Base-by-base conservation (phyloP, 2,329 filamentous ascomycete species). In the Exutisphaerella laricina region DNA sequence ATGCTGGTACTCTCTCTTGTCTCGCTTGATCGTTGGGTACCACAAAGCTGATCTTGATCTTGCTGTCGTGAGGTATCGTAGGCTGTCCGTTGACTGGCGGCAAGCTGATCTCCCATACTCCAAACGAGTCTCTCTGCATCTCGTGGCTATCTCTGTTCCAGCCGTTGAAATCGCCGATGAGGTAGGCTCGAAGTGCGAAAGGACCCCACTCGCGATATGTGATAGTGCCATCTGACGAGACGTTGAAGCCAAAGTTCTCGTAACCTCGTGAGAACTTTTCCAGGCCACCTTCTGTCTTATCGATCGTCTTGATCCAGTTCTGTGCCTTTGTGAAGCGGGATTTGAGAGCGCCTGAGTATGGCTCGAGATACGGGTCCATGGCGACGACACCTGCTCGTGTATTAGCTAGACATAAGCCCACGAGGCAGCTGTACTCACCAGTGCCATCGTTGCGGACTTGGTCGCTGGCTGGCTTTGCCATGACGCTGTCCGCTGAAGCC, bases 171-270 rank as follows among this genome's bases (percentile, higher is more conserved):
- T 97, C 92, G 49, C 92, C 92, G 56, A 94, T 84, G 39, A 98
- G 76, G 63, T 82, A 88, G 37, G 92, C 92, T 59, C 85, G 75
- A 29, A 79, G 73, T 41, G 88, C 90, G 71, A 88, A 94, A 18
- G 92, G 89, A 1, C 92, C 92, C 92, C 92, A 98, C 75, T 98
- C 92, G 56, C 88, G 79, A 67, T 98, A 98, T 45, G 76, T 73
- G 54, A 98, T 88, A 65, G 89, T 88, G 64, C 87, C 87, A 58
- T 94, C 81, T 41, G 79, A 71, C 61, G 83, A 76, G 47, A 92
- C 82, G 55, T 86, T 88, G 67, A 98, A 79, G 43, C 92, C 92
- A 61, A 85, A 95, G 50, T 76, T 82, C 61, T 97, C 88, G 50
- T 80, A 84, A 32, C 92, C 90, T 68, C 77, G 85, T 58, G 85